These are phyloP conservation scores for Zygosaccharomyces lentus DNA, from an alignment of 805 yeast species.

Conservation along the genomic window DNA sequence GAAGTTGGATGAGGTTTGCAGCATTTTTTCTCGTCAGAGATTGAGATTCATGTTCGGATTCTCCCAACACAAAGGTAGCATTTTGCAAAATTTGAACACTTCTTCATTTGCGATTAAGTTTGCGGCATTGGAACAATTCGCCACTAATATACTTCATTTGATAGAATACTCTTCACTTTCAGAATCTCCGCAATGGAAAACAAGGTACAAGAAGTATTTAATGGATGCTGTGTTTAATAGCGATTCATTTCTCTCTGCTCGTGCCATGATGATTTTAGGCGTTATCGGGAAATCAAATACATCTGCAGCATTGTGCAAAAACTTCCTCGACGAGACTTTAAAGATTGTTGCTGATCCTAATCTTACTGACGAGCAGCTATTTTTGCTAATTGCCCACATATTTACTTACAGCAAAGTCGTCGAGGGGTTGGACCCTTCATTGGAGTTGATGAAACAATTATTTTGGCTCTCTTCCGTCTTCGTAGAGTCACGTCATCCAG, in stretches of 20 bases:
- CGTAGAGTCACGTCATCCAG: constrained; percentile 33
- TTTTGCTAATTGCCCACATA: constrained; percentile 36
- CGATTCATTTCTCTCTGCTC: constrained; percentile 56
- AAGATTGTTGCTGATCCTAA: constrained; percentile 36
- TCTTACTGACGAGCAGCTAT: constrained; percentile 31
- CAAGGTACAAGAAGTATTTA: constrained; percentile 61
- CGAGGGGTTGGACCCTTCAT: constrained; percentile 37
- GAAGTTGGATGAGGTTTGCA: constrained; percentile 44
- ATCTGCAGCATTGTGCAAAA: constrained; percentile 47
- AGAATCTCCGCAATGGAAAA: constrained; percentile 52
- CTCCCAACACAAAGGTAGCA: constrained; percentile 47
- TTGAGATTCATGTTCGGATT: constrained; percentile 67
- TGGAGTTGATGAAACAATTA: constrained; percentile 29
- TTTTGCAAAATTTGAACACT: constrained; percentile 33
- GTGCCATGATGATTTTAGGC: constrained; percentile 68
- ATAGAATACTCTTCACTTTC: constrained; percentile 45
- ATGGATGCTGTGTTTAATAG: constrained; percentile 56
- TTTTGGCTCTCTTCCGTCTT: constrained; percentile 39
- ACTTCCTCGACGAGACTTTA: constrained; percentile 29
- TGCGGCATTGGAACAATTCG: constrained; percentile 51
- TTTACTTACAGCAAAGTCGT: constrained; percentile 40
- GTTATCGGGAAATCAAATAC: constrained; percentile 60
- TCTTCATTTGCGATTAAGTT: constrained; percentile 39
- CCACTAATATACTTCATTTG: constrained; percentile 50
- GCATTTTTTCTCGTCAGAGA: constrained; percentile 50